Evolutionary conservation across 371 early-diverging fungal genomes (phyloP).

Genomic region (Circinella umbellata): DNA sequence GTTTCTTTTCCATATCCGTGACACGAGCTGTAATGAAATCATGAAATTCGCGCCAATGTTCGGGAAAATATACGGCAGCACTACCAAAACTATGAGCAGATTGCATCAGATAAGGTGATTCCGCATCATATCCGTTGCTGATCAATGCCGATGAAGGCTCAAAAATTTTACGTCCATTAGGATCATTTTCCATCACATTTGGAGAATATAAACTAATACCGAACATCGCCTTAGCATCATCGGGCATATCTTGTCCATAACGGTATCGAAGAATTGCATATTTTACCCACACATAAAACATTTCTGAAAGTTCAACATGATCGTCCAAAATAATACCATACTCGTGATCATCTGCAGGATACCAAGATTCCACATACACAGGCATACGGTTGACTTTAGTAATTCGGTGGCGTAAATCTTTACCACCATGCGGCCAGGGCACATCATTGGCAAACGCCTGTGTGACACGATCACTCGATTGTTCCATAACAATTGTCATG

Average conservation of each 20-base stretch:
- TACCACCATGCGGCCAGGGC: constrained; percentile 57
- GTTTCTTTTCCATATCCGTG: constrained; percentile 44
- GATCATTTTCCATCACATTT: constrained; percentile 43
- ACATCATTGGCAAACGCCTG: constrained; percentile 51
- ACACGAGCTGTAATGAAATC: constrained; percentile 63
- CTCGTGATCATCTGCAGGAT: constrained; percentile 59
- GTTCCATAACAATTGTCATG: constrained; percentile 62
- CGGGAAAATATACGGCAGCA: constrained; percentile 66
- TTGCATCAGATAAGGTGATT: constrained; percentile 58
- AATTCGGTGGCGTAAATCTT: constrained; percentile 61
- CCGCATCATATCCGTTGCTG: constrained; percentile 30
- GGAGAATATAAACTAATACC: constrained; percentile 70
- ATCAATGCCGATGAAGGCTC: constrained; percentile 24
- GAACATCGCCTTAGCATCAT: constrained; percentile 44
- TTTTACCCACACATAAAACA: constrained; percentile 65
- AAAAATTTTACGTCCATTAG: constrained; percentile 33
- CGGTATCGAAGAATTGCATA: constrained; percentile 61
- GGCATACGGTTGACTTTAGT: constrained; percentile 56
- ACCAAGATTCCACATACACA: constrained; percentile 68
- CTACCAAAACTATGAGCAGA: constrained; percentile 49
- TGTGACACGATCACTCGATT: constrained; percentile 53
- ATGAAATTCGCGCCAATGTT: constrained; percentile 72
- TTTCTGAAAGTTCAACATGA: constrained; percentile 60
- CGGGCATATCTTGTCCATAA: constrained; percentile 32
- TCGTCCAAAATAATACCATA: constrained; percentile 65